These are phyloP conservation scores for Juglanconis sp. DNA, from an alignment of 2,329 filamentous ascomycete genomes.

Conservation along the genomic window DNA sequence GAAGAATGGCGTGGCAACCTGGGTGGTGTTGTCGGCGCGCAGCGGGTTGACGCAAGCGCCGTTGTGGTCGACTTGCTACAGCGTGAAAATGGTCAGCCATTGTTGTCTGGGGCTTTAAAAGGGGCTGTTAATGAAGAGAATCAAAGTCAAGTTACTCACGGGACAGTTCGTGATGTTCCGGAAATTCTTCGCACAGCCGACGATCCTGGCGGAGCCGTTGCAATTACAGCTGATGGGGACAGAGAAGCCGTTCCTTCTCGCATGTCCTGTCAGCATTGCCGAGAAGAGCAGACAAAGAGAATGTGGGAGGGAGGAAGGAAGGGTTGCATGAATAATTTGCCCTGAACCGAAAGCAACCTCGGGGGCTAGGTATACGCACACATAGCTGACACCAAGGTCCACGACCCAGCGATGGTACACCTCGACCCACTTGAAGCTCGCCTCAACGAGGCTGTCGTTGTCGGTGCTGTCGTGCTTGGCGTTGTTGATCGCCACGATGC, in stretches of 20 bases:
- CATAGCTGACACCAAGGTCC: constrained; percentile 23
- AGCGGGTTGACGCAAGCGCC: constrained; percentile 23
- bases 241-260: constrained; percentile 19
- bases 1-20: constrained; percentile 12
- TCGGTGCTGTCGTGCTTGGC: constrained; percentile 4
- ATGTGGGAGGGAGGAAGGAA: too few relatives aligned
- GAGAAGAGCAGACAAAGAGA: background rate
- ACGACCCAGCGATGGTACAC: constrained; percentile 5
- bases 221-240: constrained; percentile 22
- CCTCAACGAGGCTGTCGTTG: constrained; percentile 19
- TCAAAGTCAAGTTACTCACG: background rate
- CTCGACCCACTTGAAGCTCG: constrained; percentile 13
- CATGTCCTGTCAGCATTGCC: background rate
- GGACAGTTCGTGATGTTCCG: constrained; percentile 18
- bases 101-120: too few relatives aligned
- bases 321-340: too few relatives aligned
- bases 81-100: too few relatives aligned
- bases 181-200: constrained; percentile 21
- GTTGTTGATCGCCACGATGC: constrained; percentile 19
- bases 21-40: constrained; percentile 5
- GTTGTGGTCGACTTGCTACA: too few relatives aligned
- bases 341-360: too few relatives aligned
- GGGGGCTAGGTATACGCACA: constrained; percentile 17
- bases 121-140: too few relatives aligned
- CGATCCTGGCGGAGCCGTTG: background rate